Percentiles rank a stretch among this genome's conserved stretches.
phyloP scores from a whole-genome alignment of 2,329 filamentous ascomycete genomes.

The Aspergillus felis region DNA sequence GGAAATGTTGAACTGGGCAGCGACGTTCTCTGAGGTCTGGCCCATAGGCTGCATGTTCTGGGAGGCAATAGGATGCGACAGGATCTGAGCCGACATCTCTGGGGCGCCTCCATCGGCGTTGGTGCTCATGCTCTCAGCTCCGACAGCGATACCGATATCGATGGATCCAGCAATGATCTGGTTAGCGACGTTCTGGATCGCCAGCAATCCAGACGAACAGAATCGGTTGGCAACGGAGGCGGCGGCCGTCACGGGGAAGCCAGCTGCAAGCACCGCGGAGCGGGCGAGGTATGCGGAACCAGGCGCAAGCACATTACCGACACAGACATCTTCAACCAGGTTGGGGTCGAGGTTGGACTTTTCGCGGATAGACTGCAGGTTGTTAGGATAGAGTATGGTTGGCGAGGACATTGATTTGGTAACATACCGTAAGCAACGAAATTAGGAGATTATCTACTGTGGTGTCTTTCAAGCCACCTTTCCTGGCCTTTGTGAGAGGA shows the following conservation, averaged over 20 bases:
- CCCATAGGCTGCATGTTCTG: constrained; percentile 97
- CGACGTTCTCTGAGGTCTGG: constrained; percentile 86
- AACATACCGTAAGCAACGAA: constrained; percentile 34
- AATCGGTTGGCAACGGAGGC: constrained; percentile 84
- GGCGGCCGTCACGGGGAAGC: constrained; percentile 74
- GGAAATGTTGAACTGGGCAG: constrained; percentile 67
- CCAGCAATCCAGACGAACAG: constrained; percentile 85
- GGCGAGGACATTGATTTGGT: not conserved
- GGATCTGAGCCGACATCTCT: constrained; percentile 78
- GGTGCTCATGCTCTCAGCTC: constrained; percentile 87
- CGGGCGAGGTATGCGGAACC: constrained; percentile 87
- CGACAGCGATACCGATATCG: constrained; percentile 82
- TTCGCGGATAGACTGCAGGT: constrained; percentile 61
- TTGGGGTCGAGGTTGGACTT: constrained; percentile 81
- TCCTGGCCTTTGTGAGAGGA: constrained; percentile 38
- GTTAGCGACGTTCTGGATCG: constrained; percentile 87
- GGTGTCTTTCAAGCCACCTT: constrained; percentile 40
- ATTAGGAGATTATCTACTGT: constrained; percentile 33
- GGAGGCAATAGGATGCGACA: constrained; percentile 68
- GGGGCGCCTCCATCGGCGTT: constrained; percentile 78
- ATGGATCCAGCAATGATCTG: constrained; percentile 87
- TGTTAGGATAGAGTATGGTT: not conserved
- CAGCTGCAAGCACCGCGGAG: constrained; percentile 78
- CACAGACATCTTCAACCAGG: constrained; percentile 83
- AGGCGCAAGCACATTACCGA: constrained; percentile 83